Percentiles rank a stretch among this genome's conserved stretches.
Conservation (phyloP, 2,329 filamentous ascomycete species). For the Chalara sp. region DNA sequence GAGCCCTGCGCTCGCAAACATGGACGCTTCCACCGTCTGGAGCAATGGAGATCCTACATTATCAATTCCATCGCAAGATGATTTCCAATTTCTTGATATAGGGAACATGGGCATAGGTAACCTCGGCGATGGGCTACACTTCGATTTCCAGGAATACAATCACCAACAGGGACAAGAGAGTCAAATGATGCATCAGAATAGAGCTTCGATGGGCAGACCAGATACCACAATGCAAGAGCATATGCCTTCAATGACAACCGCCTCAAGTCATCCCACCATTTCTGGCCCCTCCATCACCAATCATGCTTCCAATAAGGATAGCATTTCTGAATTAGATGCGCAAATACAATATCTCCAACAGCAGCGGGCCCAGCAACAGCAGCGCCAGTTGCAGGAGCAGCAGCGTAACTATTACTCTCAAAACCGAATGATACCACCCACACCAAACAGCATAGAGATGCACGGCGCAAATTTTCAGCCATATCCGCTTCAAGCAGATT, state of each 20-base stretch:
- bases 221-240: conserved; percentile 37
- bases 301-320: conserved; percentile 43
- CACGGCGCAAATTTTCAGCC: conserved; percentile 50
- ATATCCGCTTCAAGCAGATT: conserved; percentile 46
- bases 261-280: conserved; percentile 36
- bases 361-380: conserved; percentile 53
- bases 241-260: conserved; percentile 41
- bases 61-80: conserved; percentile 46
- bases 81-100: conserved; percentile 60
- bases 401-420: conserved; percentile 45
- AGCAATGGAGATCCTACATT: conserved; percentile 49
- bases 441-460: conserved; percentile 75
- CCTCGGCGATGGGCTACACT: conserved; percentile 47
- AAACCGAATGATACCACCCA: conserved; percentile 64
- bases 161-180: conserved; percentile 11
- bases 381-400: conserved; percentile 38
- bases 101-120: conserved; percentile 50
- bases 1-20: conserved; percentile 2
- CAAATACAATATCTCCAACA: conserved; percentile 61
- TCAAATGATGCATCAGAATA: conserved; percentile 21
- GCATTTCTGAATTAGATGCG: conserved; percentile 51
- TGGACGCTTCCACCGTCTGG: conserved; percentile 36
- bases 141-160: conserved; percentile 53
- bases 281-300: conserved; percentile 32
- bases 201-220: conserved; percentile 36